These are phyloP conservation scores for Spizellomyces sp. DNA, from an alignment of 192 early-diverging fungal species.

Conservation along the genomic window DNA sequence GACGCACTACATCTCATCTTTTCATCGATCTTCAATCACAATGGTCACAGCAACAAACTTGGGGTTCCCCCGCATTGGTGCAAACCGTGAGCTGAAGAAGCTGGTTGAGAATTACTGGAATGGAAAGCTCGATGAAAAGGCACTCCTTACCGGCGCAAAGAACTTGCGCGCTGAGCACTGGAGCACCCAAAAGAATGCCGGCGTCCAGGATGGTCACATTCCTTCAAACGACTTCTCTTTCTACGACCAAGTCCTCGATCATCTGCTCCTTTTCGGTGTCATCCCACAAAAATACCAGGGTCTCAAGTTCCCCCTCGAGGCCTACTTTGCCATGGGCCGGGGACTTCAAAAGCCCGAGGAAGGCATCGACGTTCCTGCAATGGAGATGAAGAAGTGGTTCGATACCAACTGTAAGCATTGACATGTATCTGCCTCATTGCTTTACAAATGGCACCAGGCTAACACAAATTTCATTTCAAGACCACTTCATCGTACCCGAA, in stretches of 20 bases:
- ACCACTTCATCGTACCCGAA: slow-evolving; percentile 88
- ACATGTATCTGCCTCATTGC: not conserved
- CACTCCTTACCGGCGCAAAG: slow-evolving; percentile 69
- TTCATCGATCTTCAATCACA: not conserved
- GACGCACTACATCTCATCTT: too few relatives aligned
- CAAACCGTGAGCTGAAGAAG: slow-evolving; percentile 95
- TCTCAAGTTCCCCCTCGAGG: slow-evolving; percentile 62
- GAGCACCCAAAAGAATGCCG: slow-evolving; percentile 69
- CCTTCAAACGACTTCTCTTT: slow-evolving; percentile 95
- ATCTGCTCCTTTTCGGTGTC: slow-evolving; percentile 52
- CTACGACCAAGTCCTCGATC: slow-evolving; percentile 88
- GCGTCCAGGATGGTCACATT: slow-evolving; percentile 72
- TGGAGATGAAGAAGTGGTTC: slow-evolving; percentile 99
- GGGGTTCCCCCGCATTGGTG: slow-evolving; percentile 93
- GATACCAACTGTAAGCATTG: slow-evolving; percentile 83
- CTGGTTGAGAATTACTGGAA: slow-evolving; percentile 93
- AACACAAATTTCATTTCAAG: slow-evolving; percentile 13
- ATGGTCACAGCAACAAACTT: slow-evolving; percentile 43
- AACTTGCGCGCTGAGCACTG: slow-evolving; percentile 51
- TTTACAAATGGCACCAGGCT: not conserved
- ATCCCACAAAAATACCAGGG: slow-evolving; percentile 63
- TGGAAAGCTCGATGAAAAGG: slow-evolving; percentile 75
- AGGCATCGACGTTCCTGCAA: slow-evolving; percentile 86
- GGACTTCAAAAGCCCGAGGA: slow-evolving; percentile 78
- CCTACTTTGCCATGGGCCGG: slow-evolving; percentile 98